These are phyloP conservation scores for Rosa rugosa DNA, from an alignment of 306 rosid genomes.

Conservation along the genomic window DNA sequence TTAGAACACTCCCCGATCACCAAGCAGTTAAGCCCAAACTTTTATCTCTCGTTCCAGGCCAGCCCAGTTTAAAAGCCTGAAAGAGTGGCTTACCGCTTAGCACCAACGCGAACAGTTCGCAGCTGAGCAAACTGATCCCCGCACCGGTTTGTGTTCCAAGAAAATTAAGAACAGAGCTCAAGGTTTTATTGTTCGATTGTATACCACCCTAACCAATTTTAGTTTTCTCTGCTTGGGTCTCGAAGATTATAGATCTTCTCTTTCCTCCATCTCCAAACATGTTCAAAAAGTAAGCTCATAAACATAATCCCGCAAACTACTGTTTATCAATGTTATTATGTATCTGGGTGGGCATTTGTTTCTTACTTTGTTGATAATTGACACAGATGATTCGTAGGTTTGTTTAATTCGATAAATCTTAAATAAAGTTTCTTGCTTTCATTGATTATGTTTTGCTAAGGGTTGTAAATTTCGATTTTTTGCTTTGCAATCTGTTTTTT, in stretches of 20 bases:
- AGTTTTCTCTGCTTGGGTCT: neutral
- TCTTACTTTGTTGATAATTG: neutral
- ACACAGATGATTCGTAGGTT: conserved; percentile 14
- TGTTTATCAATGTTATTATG: neutral
- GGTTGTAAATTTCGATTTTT: neutral
- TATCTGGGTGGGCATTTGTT: neutral
- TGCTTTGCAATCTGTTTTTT: neutral
- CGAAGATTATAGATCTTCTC: neutral
- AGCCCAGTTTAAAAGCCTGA: neutral
- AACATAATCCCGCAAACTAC: neutral
- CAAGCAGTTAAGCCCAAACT: too few relatives aligned
- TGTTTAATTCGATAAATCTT: neutral
- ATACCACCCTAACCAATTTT: neutral
- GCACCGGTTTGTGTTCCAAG: neutral
- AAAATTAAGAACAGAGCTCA: neutral
- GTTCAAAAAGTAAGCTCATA: conserved; percentile 39
- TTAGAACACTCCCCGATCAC: too few relatives aligned
- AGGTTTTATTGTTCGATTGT: neutral
- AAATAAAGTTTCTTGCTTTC: neutral
- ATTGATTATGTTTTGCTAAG: neutral
- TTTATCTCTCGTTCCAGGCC: neutral
- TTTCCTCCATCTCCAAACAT: conserved; percentile 15
- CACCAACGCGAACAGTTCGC: neutral
- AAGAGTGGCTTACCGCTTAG: neutral
- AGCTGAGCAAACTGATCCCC: neutral